Conservation (phyloP, 805 yeast genomes). For the Yueomyces sinensis region DNA sequence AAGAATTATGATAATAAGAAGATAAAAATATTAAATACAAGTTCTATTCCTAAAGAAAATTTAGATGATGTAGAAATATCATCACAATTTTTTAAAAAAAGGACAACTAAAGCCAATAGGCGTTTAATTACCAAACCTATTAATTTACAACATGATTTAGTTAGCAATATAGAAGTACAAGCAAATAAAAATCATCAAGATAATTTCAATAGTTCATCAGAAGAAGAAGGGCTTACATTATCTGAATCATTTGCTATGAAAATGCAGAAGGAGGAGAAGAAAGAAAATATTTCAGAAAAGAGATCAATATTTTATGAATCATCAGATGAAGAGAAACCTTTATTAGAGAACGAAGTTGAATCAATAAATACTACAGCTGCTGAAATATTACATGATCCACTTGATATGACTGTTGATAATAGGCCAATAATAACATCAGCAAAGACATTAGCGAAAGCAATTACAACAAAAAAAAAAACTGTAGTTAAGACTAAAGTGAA, state of each 20-base stretch:
- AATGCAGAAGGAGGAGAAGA: not conserved
- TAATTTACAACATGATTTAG: conserved; percentile 5
- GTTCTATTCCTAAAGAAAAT: not conserved
- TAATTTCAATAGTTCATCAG: too few species aligned
- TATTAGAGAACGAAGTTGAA: conserved; percentile 1
- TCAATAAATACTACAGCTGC: conserved; percentile 20
- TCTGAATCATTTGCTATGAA: not conserved
- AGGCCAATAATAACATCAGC: conserved; percentile 22
- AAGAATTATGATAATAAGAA: not conserved
- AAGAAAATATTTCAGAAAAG: not conserved
- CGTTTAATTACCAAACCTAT: conserved; percentile 8
- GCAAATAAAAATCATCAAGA: too few species aligned
- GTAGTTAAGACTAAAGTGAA: conserved; percentile 7
- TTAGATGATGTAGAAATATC: not conserved
- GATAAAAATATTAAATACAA: too few species aligned
- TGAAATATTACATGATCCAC: conserved; percentile 21
- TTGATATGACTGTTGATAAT: conserved; percentile 15
- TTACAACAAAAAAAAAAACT: conserved; percentile 2
- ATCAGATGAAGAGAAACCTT: not conserved
- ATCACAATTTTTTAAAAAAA: not conserved
- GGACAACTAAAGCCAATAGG: conserved; percentile 3
- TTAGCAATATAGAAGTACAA: too few species aligned
- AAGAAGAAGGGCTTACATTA: not conserved
- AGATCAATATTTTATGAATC: too few species aligned
- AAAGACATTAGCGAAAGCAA: conserved; percentile 18